Base-by-base conservation (phyloP, 2,329 filamentous ascomycete species). In the Fusarium begoniae region DNA sequence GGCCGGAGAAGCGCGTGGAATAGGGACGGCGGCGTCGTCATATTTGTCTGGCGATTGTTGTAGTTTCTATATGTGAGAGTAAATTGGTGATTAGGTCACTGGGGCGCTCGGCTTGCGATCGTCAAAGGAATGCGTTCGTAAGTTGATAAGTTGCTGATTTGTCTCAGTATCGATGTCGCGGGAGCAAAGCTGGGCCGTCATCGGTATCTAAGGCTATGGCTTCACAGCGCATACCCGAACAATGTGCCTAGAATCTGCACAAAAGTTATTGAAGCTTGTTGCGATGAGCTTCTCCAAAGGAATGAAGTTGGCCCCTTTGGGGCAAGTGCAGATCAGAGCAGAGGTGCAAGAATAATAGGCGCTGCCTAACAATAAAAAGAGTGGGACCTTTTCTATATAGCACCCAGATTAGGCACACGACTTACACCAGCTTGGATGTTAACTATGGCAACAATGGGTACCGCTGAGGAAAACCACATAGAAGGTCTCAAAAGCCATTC, bases 1-100 rank as follows among this genome's bases (percentile, higher is more conserved):
- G 96, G 96, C 47, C 95, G 94, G 65, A 98, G 88, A 73, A 98
- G 91, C 69, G 93, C 92, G 83, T 94, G 92, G 84, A 86, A 89
- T 64, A 89, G 82, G n/a, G 85, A 82, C 15, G 84, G 82, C 8
- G 84, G 85, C 70, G 83, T 83, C 77, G 83, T 82, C 86, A 88
- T 88, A 50, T 66, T 81, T 66, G 66, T 56, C n/a, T 61, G 20
- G 28, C 22, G 40, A 37, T 11, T 30, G 24, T 9, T 59, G 28
- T 48, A 30, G 55, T 28, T n/a, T 51, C 43, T 63, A 51, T 51
- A 32, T 32, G 54, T 18, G 30, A 51, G 30, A 44, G 50, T 55
- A 48, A 43, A 48, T 54, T 55, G 61, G 40, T 38, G 56, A 28
- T 50, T 37, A 22, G 38, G 38, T 50, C 26, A 41, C 47, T 47